Evolutionary conservation across 75 land plant genomes (phyloP).

Genomic region (Pinus albicaulis): DNA sequence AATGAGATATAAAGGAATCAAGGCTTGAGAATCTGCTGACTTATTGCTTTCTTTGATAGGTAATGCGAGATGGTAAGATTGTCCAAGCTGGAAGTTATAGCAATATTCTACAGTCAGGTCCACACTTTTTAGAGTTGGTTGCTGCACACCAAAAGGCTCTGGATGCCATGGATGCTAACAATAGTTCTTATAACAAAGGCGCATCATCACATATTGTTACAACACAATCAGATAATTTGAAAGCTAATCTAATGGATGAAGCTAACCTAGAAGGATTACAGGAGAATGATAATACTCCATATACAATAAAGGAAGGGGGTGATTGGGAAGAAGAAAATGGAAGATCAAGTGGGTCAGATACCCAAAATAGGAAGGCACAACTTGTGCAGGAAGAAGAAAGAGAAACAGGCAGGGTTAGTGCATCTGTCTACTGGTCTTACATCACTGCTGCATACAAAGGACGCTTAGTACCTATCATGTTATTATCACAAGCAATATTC

Average conservation of each 20-base stretch:
- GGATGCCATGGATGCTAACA: constrained; percentile 32
- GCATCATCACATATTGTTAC: neutral
- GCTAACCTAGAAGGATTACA: constrained; percentile 2
- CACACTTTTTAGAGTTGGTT: constrained; percentile 65
- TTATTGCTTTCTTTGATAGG: constrained; percentile 37
- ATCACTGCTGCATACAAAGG: constrained; percentile 65
- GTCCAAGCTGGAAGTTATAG: constrained; percentile 63
- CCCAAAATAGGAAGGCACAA: constrained; percentile 36
- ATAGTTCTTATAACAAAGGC: neutral
- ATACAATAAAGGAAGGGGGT: neutral
- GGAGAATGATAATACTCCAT: constrained; percentile 21
- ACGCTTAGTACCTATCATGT: constrained; percentile 43
- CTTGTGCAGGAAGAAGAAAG: constrained; percentile 76
- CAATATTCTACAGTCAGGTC: constrained; percentile 56
- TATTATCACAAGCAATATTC: constrained; percentile 62
- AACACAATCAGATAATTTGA: neutral
- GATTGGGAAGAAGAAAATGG: constrained; percentile 10
- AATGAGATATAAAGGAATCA: neutral
- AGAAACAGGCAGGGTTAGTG: constrained; percentile 68
- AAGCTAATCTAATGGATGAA: neutral
- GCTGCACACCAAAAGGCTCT: constrained; percentile 74
- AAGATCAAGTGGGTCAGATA: neutral
- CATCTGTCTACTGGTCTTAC: constrained; percentile 81
- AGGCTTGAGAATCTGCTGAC: neutral
- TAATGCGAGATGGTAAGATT: constrained; percentile 78